Evolutionary conservation across 1,284 basidiomycete genomes (phyloP).

Genomic region (Grifola frondosa): DNA sequence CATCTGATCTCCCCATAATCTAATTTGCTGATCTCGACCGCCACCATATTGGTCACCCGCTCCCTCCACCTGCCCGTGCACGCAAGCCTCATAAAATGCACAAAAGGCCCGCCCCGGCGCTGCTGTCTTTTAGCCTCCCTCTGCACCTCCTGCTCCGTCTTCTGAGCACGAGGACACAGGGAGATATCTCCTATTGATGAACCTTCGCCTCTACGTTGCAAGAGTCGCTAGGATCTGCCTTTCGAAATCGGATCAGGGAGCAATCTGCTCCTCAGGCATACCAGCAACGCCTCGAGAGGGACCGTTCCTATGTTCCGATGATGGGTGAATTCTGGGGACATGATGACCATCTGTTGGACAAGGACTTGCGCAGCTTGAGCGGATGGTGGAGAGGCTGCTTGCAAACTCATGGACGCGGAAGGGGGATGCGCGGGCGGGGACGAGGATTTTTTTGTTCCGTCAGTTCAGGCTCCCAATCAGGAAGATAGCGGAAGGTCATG

Average conservation of each 20-base stretch:
- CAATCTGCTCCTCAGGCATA: conserved; percentile 74
- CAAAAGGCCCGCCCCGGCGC: conserved; percentile 21
- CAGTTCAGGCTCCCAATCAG: conserved; percentile 3
- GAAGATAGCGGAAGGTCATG: conserved; percentile 16
- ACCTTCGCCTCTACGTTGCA: conserved; percentile 26
- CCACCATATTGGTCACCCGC: conserved; percentile 22
- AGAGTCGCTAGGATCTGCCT: conserved; percentile 15
- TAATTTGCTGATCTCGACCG: conserved; percentile 68
- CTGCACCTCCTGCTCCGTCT: conserved; percentile 14
- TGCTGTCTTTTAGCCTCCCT: conserved; percentile 22
- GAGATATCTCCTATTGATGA: no score
- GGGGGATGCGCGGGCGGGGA: conserved; percentile 53
- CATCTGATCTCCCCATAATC: conserved; percentile 70
- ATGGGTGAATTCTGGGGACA: conserved; percentile 92
- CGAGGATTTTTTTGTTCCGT: conserved; percentile 38
- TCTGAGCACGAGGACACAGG: no score
- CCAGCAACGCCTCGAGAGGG: conserved; percentile 71
- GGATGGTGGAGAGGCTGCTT: conserved; percentile 81
- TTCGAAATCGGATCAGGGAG: conserved; percentile 39
- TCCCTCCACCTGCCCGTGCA: conserved; percentile 22
- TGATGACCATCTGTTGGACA: conserved; percentile 80
- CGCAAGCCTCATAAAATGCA: conserved; percentile 27
- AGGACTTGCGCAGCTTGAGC: conserved; percentile 71
- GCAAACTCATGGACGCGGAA: conserved; percentile 65
- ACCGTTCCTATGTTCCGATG: conserved; percentile 83